Percentiles rank a stretch among this genome's conserved stretches.
Evolutionary conservation across 345 rosid genomes (phyloP).

Genomic region (Microcos paniculata): DNA sequence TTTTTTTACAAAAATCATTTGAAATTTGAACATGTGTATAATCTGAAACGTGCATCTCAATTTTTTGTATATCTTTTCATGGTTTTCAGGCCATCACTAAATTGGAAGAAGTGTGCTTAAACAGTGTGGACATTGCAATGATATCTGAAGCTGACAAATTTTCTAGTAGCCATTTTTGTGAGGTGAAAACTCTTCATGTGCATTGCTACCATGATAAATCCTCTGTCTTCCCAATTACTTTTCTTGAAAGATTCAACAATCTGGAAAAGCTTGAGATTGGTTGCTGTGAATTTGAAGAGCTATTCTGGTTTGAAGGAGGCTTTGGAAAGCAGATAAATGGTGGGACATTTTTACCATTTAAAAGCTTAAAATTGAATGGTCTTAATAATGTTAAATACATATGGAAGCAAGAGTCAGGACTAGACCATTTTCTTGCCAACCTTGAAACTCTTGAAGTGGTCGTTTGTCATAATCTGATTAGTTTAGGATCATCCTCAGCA

Average conservation of each 20-base stretch:
- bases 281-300: background rate
- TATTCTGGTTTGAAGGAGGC: background rate
- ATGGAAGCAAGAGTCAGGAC: background rate
- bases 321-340: background rate
- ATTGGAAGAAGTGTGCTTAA: conserved; percentile 2
- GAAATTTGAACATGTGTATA: too few relatives aligned
- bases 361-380: rapidly evolving
- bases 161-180: background rate
- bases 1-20: too few relatives aligned
- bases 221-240: background rate
- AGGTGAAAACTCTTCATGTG: background rate
- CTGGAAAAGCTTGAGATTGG: background rate
- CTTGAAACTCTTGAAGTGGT: background rate
- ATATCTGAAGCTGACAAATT: background rate
- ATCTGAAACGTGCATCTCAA: too few relatives aligned
- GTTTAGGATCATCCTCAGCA: background rate
- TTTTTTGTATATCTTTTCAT: too few relatives aligned
- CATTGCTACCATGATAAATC: background rate
- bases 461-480: background rate
- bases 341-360: background rate
- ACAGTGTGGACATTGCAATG: background rate
- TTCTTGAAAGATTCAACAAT: conserved; percentile 8
- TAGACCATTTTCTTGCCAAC: background rate
- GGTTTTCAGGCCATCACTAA: conserved; percentile 16
- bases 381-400: background rate